These are phyloP conservation scores for Beauveria asiatica DNA, from an alignment of 2,329 filamentous ascomycete species.

Conservation along the genomic window DNA sequence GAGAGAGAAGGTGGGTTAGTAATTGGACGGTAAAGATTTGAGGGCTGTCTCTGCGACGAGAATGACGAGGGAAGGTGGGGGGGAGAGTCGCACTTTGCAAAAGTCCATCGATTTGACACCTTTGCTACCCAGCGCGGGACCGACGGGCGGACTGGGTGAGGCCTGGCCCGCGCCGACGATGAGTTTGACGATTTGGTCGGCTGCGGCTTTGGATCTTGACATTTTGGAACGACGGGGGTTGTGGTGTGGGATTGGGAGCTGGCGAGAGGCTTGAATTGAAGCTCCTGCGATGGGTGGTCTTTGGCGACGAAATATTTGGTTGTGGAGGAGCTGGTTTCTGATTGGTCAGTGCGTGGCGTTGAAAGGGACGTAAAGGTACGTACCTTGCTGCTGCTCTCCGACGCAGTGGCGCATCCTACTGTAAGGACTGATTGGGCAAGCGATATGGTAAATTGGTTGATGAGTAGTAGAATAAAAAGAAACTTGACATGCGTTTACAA, in stretches of 20 bases:
- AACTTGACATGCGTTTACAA: no score
- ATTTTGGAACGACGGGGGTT: conserved; percentile 26
- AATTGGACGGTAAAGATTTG: neutral
- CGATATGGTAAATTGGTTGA: no score
- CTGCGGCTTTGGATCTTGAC: conserved; percentile 40
- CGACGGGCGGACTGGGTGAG: conserved; percentile 88
- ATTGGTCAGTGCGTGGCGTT: neutral
- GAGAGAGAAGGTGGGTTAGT: neutral
- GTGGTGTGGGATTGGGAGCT: conserved; percentile 10
- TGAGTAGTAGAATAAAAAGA: no score
- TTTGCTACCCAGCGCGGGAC: conserved; percentile 91
- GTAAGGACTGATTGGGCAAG: no score
- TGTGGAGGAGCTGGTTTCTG: neutral
- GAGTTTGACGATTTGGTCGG: conserved; percentile 83
- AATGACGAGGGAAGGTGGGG: neutral
- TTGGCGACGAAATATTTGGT: conserved; percentile 1
- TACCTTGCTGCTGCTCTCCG: neutral
- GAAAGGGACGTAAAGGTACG: conserved; percentile 2
- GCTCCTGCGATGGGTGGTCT: neutral
- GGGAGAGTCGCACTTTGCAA: conserved; percentile 64
- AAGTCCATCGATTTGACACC: conserved; percentile 99
- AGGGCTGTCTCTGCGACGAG: neutral
- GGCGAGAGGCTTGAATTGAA: neutral
- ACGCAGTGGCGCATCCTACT: neutral
- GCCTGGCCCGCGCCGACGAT: conserved; percentile 96